phyloP scores from a whole-genome alignment of 148 eudicot species.

The Spergularia bocconei region DNA sequence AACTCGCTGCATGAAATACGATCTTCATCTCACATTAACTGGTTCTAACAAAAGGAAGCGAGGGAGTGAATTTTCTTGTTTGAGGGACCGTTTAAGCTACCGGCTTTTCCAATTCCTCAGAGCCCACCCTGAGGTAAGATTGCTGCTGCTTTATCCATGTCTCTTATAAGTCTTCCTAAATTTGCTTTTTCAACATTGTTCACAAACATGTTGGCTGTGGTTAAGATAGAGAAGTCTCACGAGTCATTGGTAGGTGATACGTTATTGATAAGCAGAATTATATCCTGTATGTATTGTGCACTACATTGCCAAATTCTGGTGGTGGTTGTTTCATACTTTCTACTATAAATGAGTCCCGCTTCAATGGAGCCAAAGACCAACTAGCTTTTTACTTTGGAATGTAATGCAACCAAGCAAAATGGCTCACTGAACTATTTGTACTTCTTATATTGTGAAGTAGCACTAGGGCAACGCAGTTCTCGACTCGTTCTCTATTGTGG shows the following conservation, averaged over 20 bases:
- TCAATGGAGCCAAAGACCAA: too few relatives aligned
- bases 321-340: too few relatives aligned
- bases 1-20: conserved; percentile 69
- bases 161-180: neutral
- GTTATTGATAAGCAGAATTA: too few relatives aligned
- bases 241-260: neutral
- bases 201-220: neutral
- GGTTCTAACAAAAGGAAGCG: conserved; percentile 36
- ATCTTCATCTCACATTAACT: conserved; percentile 54
- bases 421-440: too few relatives aligned
- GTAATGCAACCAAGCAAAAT: too few relatives aligned
- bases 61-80: conserved; percentile 24
- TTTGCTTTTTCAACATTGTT: neutral
- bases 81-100: conserved; percentile 48
- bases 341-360: too few relatives aligned
- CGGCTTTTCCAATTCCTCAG: conserved; percentile 47
- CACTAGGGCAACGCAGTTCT: too few relatives aligned
- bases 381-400: too few relatives aligned
- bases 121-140: conserved; percentile 58
- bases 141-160: neutral
- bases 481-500: too few relatives aligned
- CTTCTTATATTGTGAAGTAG: too few relatives aligned
- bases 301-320: too few relatives aligned
- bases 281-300: too few relatives aligned
- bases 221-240: neutral